Evolutionary conservation across 192 early-diverging fungal genomes (phyloP).

Genomic region (Backusella luteola): DNA sequence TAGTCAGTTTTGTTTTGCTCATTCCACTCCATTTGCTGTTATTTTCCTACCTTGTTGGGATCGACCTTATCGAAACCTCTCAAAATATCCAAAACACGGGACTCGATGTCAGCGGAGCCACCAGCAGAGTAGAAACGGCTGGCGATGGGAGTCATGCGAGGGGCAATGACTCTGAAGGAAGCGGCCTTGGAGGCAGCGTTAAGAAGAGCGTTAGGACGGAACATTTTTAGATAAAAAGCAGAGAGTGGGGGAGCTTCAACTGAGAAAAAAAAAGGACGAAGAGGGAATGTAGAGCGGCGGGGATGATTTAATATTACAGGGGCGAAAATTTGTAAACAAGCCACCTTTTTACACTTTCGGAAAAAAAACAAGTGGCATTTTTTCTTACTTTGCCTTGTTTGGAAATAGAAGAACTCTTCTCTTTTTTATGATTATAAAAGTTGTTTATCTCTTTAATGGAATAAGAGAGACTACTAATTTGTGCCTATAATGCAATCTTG

Average conservation of each 20-base stretch:
- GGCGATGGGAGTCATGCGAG: conserved; percentile 35
- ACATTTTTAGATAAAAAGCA: conserved; percentile 18
- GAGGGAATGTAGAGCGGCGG: not conserved
- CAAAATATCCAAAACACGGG: conserved; percentile 84
- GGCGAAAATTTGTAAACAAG: not conserved
- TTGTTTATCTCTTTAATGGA: no score
- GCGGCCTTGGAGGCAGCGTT: conserved; percentile 41
- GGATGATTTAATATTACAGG: not conserved
- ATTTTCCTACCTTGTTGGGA: conserved; percentile 73
- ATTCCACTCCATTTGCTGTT: not conserved
- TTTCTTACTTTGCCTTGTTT: not conserved
- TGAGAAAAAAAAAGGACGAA: conserved; percentile 1
- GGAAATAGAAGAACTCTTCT: not conserved
- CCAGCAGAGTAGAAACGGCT: conserved; percentile 76
- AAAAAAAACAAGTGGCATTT: not conserved
- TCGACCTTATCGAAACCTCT: conserved; percentile 98
- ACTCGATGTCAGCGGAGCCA: conserved; percentile 73
- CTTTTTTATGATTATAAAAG: not conserved
- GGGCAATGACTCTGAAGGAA: conserved; percentile 32
- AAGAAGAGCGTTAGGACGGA: conserved; percentile 37
- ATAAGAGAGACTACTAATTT: no score
- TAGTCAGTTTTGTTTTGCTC: not conserved
- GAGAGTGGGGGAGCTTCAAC: not conserved
- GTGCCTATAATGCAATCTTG: no score
- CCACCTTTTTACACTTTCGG: not conserved